phyloP scores from a whole-genome alignment of 306 rosid genomes.

The Echinosophora koreensis region DNA sequence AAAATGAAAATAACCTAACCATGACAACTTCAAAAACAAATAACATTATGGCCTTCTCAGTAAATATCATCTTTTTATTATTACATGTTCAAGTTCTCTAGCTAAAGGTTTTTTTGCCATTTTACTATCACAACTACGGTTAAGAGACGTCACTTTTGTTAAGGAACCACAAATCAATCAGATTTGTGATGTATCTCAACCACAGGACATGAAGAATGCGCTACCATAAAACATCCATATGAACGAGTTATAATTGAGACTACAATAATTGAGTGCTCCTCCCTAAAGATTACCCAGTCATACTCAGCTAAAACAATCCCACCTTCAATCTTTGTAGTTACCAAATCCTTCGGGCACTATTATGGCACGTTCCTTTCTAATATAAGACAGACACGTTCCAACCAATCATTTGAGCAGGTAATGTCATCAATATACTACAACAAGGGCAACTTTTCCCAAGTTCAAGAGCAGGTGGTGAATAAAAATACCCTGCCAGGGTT shows the following conservation, averaged over 20 bases:
- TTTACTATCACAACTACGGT: neutral
- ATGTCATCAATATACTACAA: neutral
- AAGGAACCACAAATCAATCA: neutral
- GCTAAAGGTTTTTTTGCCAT: neutral
- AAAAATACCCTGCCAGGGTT: constrained; percentile 26
- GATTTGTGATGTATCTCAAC: neutral
- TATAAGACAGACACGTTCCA: neutral
- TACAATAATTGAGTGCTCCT: neutral
- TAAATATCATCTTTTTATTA: too few species aligned
- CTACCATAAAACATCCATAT: neutral
- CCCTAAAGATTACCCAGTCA: neutral
- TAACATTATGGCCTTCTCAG: neutral
- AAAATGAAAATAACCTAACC: neutral
- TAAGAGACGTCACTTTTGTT: neutral
- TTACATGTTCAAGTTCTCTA: too few species aligned
- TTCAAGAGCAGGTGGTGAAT: constrained; percentile 3
- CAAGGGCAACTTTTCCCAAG: neutral
- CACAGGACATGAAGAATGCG: neutral
- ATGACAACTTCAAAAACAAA: too few species aligned
- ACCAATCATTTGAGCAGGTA: neutral
- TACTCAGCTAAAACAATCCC: constrained; percentile 1
- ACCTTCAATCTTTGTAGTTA: neutral
- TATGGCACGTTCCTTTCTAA: neutral
- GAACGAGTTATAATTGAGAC: neutral
- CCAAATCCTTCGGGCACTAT: neutral